Evolutionary conservation across 2,329 filamentous ascomycete genomes (phyloP), one percentile per base, ranked within the genome.

Genomic region (Dothiorella sarmentorum): DNA sequence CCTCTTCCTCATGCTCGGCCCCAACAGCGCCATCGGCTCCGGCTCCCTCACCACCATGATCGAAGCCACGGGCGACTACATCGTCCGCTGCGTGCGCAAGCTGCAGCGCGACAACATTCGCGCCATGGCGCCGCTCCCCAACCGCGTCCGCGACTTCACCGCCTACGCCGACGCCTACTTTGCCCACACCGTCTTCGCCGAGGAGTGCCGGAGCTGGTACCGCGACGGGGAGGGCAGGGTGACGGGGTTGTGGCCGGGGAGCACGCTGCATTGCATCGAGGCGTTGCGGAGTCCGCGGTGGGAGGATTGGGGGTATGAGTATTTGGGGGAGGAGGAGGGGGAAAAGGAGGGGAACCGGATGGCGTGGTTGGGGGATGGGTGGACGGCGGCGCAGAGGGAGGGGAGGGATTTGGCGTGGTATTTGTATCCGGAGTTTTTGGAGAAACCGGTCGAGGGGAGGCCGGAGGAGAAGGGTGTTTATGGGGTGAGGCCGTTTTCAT

Each of bases 61-160:
- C 47, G 73, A 75, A 56, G 65, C 62, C 26, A 66, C 71, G 0
- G 71, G 69, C 60, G 71, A 74, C 63, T 76, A 76, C 63, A 68
- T 74, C 59, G 60, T 73, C 62, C 69, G 70, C 56, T 65, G 67
- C 9, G 67, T 76, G 31, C 70, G 75, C 52, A 76, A 77, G 64
- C 61, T 78, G 5, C 75, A 77, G 53, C 73, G 73, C 45, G 75
- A 78, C 3, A 73, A 75, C 52, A 69, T 77, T 51, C 71, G 70
- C 3, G 60, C 62, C 44, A 76, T 77, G 73, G 62, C 61, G 1
- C 65, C 67, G 17, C 67, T 66, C 42, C 45, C 60, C 31, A 66
- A 63, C 27, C 59, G 68, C 3, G 69, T 70, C 18, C 59, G 62
- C 2, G 69, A 72, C 33, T 73, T 72, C 18, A 63, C 58, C 0